These are phyloP conservation scores for Aphanomyces euteiches DNA, from an alignment of 352 stramenopile species.

Conservation along the genomic window DNA sequence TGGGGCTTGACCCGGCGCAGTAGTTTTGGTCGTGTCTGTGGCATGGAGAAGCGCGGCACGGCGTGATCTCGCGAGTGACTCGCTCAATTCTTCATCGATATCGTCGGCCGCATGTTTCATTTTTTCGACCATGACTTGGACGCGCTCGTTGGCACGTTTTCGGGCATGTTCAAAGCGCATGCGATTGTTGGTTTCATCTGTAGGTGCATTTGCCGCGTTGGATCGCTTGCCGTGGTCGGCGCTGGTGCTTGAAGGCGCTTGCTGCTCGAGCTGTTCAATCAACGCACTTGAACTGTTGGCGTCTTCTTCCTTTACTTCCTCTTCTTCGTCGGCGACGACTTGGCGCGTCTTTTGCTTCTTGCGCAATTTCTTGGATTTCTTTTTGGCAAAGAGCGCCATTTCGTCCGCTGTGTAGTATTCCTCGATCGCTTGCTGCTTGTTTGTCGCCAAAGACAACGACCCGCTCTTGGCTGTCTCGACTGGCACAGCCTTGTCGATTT, in stretches of 20 bases:
- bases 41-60: constrained; percentile 52
- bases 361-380: constrained; percentile 69
- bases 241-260: constrained; percentile 34
- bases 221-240: constrained; percentile 59
- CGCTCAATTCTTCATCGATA: constrained; percentile 69
- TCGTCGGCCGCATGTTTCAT: constrained; percentile 35
- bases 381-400: constrained; percentile 78
- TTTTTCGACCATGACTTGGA: background rate
- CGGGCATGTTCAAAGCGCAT: constrained; percentile 68
- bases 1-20: constrained; percentile 26
- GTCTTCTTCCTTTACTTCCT: constrained; percentile 31
- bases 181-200: constrained; percentile 44
- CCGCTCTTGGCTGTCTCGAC: constrained; percentile 11
- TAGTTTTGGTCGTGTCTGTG: constrained; percentile 29
- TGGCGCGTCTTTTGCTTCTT: constrained; percentile 60
- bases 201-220: constrained; percentile 26
- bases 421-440: constrained; percentile 45
- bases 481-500: constrained; percentile 6
- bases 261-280: constrained; percentile 61
- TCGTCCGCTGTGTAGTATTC: constrained; percentile 87
- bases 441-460: constrained; percentile 43
- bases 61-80: constrained; percentile 64
- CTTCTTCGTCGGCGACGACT: constrained; percentile 32
- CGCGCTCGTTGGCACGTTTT: constrained; percentile 50
- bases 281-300: constrained; percentile 30